Evolutionary conservation across 2,329 filamentous ascomycete species (phyloP).

Genomic region (Colletotrichum chlorophyti): DNA sequence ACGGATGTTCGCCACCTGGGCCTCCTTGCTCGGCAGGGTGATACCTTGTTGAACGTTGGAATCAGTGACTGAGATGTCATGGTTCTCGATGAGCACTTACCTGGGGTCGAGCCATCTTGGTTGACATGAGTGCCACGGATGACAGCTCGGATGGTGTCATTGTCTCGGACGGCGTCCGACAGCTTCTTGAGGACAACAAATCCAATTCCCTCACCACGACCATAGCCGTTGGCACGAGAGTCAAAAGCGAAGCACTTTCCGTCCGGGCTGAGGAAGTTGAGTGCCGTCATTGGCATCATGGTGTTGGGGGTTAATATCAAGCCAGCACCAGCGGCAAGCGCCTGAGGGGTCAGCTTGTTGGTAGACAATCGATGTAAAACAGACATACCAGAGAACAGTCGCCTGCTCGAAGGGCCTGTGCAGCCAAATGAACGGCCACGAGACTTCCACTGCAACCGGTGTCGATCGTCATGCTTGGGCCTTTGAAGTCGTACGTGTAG

Average conservation of each 20-base stretch:
- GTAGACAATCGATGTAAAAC: not conserved
- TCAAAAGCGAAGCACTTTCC: conserved; percentile 63
- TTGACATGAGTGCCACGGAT: conserved; percentile 62
- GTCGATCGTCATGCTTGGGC: conserved; percentile 64
- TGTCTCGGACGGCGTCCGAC: conserved; percentile 61
- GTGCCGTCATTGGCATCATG: conserved; percentile 61
- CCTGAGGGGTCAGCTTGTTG: conserved; percentile 39
- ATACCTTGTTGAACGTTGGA: conserved; percentile 48
- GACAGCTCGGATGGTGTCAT: conserved; percentile 63
- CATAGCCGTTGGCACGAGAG: conserved; percentile 67
- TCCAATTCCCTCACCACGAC: conserved; percentile 67
- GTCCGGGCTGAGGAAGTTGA: conserved; percentile 59
- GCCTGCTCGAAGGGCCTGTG: conserved; percentile 52
- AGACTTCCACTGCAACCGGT: conserved; percentile 65
- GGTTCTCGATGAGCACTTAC: conserved; percentile 35
- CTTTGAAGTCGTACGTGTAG: conserved; percentile 60
- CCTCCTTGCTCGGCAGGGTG: conserved; percentile 61
- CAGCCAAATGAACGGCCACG: conserved; percentile 60
- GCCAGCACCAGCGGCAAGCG: conserved; percentile 57
- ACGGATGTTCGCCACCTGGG: conserved; percentile 58
- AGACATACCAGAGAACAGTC: conserved; percentile 48
- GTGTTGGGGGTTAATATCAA: conserved; percentile 62
- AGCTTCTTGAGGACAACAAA: conserved; percentile 67
- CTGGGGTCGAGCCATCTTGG: conserved; percentile 64
- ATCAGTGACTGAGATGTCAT: not conserved